Percentiles rank a stretch among this genome's conserved stretches.
phyloP scores from a whole-genome alignment of 352 stramenopile genomes.

The Phytophthora sansomeana region DNA sequence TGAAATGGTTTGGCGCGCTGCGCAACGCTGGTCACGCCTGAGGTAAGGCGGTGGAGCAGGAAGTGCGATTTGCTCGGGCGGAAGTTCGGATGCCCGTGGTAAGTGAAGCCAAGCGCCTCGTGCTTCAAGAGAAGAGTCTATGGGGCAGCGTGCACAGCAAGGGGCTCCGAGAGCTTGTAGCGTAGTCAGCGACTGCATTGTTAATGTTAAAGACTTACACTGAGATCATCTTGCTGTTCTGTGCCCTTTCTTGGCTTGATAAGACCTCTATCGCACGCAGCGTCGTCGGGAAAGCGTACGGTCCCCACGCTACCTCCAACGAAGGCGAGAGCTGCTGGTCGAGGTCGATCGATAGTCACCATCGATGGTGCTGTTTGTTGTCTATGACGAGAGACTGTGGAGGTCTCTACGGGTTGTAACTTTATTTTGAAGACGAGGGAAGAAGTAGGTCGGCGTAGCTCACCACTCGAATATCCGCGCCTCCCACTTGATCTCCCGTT shows the following conservation, averaged over 20 bases:
- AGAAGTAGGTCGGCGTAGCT: slow-evolving; percentile 6
- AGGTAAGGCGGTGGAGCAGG: slow-evolving; percentile 7
- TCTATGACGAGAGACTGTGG: slow-evolving; percentile 14
- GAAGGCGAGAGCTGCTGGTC: neutral
- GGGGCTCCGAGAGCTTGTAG: neutral
- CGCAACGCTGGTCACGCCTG: neutral
- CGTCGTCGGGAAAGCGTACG: neutral
- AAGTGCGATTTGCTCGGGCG: slow-evolving; percentile 13
- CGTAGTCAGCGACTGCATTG: slow-evolving; percentile 19
- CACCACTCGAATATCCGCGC: slow-evolving; percentile 43
- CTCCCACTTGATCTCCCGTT: slow-evolving; percentile 30
- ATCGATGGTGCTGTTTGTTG: slow-evolving; percentile 14
- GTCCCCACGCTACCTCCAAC: neutral
- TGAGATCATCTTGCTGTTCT: neutral
- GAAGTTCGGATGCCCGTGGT: slow-evolving; percentile 15
- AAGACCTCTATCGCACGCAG: neutral
- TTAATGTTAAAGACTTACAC: slow-evolving; percentile 21
- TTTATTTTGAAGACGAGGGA: slow-evolving; percentile 14
- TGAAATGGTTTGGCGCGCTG: slow-evolving; percentile 1
- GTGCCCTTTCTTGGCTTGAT: neutral
- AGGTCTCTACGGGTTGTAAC: slow-evolving; percentile 14
- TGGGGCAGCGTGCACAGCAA: slow-evolving; percentile 5
- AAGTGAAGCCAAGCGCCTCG: slow-evolving; percentile 8
- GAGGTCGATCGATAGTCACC: slow-evolving; percentile 12
- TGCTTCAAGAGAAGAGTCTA: slow-evolving; percentile 30